These are phyloP conservation scores for Arabidopsis hybrid DNA, from an alignment of 441 rosid species.

Conservation along the genomic window DNA sequence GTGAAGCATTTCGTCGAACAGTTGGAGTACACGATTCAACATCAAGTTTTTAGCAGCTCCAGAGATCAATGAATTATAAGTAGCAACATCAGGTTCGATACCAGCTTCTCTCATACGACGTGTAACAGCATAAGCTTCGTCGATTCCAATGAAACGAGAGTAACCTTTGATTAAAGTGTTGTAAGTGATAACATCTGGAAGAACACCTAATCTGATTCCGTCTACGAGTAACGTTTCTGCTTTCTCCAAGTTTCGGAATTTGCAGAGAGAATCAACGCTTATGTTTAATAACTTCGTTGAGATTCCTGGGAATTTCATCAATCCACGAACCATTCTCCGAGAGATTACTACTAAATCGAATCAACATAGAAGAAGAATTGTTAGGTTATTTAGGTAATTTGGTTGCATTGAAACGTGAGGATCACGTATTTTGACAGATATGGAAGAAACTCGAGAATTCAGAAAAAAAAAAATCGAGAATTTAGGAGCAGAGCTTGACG, in stretches of 20 bases:
- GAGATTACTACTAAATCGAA: neutral
- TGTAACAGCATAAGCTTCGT: conserved; percentile 59
- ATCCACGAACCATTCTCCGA: conserved; percentile 47
- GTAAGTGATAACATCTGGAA: conserved; percentile 77
- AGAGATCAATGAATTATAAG: conserved; percentile 73
- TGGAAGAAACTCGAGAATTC: no score
- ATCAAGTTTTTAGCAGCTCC: conserved; percentile 53
- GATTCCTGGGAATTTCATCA: conserved; percentile 31
- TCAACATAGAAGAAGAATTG: neutral
- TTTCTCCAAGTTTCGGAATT: conserved; percentile 55
- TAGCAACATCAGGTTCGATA: conserved; percentile 61
- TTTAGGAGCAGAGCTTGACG: no score
- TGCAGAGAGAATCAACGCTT: conserved; percentile 62
- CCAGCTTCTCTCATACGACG: conserved; percentile 69
- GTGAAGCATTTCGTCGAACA: conserved; percentile 79
- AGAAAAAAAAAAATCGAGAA: no score
- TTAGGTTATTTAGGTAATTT: no score
- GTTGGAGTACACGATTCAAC: conserved; percentile 47
- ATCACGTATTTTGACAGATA: no score
- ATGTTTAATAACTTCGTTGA: conserved; percentile 71
- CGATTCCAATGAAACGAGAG: conserved; percentile 57
- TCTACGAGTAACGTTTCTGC: conserved; percentile 65
- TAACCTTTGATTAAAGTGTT: conserved; percentile 66
- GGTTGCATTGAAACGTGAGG: no score
- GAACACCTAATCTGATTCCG: conserved; percentile 68